Conservation (phyloP, 2,329 filamentous ascomycete species). For the Endoconidiophora laricicola region DNA sequence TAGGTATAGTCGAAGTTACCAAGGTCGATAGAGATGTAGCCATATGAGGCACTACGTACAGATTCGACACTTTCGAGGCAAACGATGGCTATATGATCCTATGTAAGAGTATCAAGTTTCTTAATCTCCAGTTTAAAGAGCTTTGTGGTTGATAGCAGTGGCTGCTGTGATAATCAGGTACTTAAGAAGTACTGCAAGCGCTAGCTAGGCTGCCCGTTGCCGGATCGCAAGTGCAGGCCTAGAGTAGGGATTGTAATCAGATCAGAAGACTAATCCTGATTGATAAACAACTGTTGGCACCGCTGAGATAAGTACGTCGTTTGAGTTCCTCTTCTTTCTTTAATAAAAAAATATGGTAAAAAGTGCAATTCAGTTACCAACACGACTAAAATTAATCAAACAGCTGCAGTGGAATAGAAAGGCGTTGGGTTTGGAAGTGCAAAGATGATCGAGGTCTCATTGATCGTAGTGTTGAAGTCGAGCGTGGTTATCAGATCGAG, state of each 20-base stretch:
- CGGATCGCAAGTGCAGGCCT: conserved; percentile 1
- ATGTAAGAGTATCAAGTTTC: too few species aligned
- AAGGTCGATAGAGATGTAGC: not conserved
- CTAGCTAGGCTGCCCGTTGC: not conserved
- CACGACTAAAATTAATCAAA: conserved; percentile 11
- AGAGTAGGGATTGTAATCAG: conserved; percentile 6
- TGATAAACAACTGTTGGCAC: conserved; percentile 9
- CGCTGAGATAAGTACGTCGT: not conserved
- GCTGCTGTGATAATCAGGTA: not conserved
- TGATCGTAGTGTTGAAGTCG: conserved; percentile 5
- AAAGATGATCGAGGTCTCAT: conserved; percentile 10
- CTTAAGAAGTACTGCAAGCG: conserved; percentile 3
- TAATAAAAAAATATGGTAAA: too few species aligned
- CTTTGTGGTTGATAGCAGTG: not conserved
- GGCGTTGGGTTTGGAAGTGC: conserved; percentile 8
- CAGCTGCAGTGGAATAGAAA: conserved; percentile 11
- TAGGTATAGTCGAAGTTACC: conserved; percentile 5
- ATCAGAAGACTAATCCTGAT: conserved; percentile 9
- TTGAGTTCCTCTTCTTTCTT: too few species aligned
- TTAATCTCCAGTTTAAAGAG: too few species aligned
- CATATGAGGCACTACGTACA: not conserved
- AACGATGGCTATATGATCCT: not conserved
- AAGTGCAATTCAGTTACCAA: too few species aligned
- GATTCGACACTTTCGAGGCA: not conserved
- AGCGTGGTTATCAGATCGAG: not conserved